Base-by-base conservation (phyloP, 148 eudicot species). In the Arctostaphylos glauca region DNA sequence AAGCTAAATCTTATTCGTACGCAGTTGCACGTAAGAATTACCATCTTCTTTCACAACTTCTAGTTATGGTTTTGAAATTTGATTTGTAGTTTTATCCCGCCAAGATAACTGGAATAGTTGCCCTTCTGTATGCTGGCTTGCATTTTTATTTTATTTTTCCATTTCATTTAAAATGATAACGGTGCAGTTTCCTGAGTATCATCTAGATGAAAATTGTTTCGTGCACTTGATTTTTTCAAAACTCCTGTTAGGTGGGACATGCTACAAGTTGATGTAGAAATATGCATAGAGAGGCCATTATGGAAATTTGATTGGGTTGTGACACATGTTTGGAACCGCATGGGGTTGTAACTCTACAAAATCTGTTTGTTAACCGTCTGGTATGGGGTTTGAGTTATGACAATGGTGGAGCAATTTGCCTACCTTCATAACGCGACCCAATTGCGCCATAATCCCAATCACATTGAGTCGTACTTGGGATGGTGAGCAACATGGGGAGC, bases 1-100 rank as follows among this genome's bases (percentile, higher is more conserved):
- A 90, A 90, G 87, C 88, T 92, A 89, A 92, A 89, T 80, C 85
- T 73, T 77, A 58, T 94, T 72, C 92, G 84, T 19, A 78, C 83
- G 55, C 92, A 92, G 87, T 80, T 94, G 88, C 92, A 89, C 87
- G 99, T 96, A 85, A 77, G 88, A 54, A 53, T 58, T 49, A 68
- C 85, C 60, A 59, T 78, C 74, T 82, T 50, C 53, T 21, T 76
- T 46, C 53, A 18, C 21, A 48, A 50, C 78, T 75, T 21, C 18
- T 49, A 25, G 78, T 49, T 75, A 18, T n/a, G 56, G 41, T 49
- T 75, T 50, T 74, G 78, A 74, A 48, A 74, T 23, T 48, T 74
- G 48, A 68, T 15, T 5, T 64, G 70, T 71, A 44, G 9, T 5
- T 8, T 2, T 71, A 50, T 72, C 76, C 52, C 6, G 76, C 52